Evolutionary conservation across 2,329 filamentous ascomycete genomes (phyloP), one percentile per base, ranked within the genome.

Genomic region (Bipolaris oryzae): DNA sequence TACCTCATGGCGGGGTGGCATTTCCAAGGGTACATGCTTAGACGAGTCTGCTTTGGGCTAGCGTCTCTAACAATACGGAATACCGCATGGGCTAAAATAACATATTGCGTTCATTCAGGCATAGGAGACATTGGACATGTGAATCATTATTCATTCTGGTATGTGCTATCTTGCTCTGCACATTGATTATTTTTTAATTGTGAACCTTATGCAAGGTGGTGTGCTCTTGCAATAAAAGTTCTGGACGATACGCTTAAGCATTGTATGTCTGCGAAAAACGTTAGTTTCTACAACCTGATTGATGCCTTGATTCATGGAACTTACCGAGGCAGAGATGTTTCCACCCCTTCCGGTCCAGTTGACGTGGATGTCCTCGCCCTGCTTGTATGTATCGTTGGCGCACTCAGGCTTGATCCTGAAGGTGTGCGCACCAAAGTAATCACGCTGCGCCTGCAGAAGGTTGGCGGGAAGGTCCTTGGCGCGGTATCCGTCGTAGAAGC

Each of bases 331-430:
- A 71, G 92, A 96, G 67, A 99, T 90, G 77, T 98, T 95, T 76
- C 95, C 95, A 77, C 95, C 95, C 78, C 95, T 90, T 74, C 95
- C 95, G 71, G 95, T 99, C 95, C 95, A 99, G 91, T 99, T 99
- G 80, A 98, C 92, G 87, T 99, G 95, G 77, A 94, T 95, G 79
- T 98, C 87, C 82, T 92, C 83, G 79, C 89, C 92, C 71, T 84
- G 87, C 67, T 88, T 89, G 84, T 96, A 96, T 82, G 92, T 92
- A 56, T 83, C 87, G 78, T 74, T 82, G 65, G 80, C 80, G 67
- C 66, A 77, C 70, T 82, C 79, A 42, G 80, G 80, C 80, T 82
- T 82, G 77, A 82, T 78, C 67, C 77, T 76, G 80, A 82, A 83
- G 50, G 81, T 82, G 76, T 83, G 81, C 47, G 81, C 81, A 68